Evolutionary conservation across 176 grass and related monocot species (phyloP).

Genomic region (Elymus sibiricus): DNA sequence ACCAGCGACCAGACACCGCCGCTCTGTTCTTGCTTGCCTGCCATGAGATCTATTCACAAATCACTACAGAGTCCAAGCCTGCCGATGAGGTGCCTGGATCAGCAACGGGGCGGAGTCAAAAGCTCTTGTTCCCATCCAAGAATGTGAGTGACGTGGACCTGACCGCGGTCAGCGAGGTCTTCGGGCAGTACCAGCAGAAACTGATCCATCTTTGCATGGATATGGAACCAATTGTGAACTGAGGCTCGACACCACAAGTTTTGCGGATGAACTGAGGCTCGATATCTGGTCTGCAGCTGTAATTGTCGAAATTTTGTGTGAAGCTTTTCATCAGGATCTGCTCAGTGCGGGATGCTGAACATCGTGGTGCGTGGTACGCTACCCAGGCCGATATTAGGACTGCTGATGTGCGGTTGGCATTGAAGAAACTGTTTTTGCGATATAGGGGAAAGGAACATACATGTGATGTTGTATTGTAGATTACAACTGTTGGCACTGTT

Average conservation of each 20-base stretch:
- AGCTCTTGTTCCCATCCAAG: constrained; percentile 68
- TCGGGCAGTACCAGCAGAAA: constrained; percentile 92
- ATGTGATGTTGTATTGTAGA: constrained; percentile 15
- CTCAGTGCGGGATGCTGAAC: neutral
- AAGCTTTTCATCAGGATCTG: constrained; percentile 14
- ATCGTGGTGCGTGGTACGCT: neutral
- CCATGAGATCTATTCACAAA: constrained; percentile 82
- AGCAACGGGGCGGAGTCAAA: constrained; percentile 20
- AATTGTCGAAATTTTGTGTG: constrained; percentile 1
- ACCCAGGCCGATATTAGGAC: neutral
- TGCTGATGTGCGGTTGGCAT: constrained; percentile 6
- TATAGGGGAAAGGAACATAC: constrained; percentile 15
- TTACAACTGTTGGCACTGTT: neutral
- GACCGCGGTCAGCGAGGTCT: constrained; percentile 72
- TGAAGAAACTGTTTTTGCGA: neutral
- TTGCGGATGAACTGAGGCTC: constrained; percentile 34
- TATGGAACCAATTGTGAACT: constrained; percentile 52
- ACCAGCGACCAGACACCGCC: constrained; percentile 72
- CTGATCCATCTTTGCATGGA: constrained; percentile 93
- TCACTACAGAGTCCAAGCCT: constrained; percentile 5
- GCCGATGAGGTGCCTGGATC: constrained; percentile 15
- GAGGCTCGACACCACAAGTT: neutral
- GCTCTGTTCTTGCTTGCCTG: constrained; percentile 95
- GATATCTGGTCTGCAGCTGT: neutral
- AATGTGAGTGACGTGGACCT: constrained; percentile 70